Base-by-base conservation (phyloP, 1,284 basidiomycete species). In the Trametes polyzona region DNA sequence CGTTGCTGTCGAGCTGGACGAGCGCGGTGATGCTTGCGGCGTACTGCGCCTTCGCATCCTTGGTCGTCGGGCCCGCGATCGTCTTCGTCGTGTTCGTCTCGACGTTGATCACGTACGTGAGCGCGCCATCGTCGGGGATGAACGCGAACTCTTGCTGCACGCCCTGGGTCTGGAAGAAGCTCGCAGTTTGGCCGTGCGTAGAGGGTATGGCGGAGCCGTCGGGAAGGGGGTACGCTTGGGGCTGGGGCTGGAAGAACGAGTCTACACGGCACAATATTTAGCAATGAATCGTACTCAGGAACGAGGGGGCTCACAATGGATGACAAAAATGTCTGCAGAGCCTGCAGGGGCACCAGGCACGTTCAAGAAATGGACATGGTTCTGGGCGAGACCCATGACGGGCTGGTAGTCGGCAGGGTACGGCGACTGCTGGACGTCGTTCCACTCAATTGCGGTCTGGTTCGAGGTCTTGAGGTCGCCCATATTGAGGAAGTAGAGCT, bases 81-180 rank as follows among this genome's bases (percentile, higher is more conserved):
- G 80, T 78, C 65, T 87, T 82, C 1, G 93, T 95, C 19, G 85
- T 83, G 78, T 95, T 96, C 67, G 80, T 84, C 83, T 84, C 80
- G 47, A 91, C 89, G 67, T 92, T 88, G 69, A 93, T 79, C 49
- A 96, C 81, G 70, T 90, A 95, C 17, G 90, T 88, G 27, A 80
- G 78, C 10, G 88, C 90, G 52, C 86, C 86, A 67, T 94, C 92
- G 71, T 90, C 83, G 33, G 93, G 93, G 55, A 96, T 82, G 74
- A 87, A 96, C 2, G 89, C 90, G 71, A 94, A 92, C 70, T 92
- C 86, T 66, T 88, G 80, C 67, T 93, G 92, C n/a, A 90, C 83
- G 43, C 82, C 83, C 33, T 67, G 59, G 9, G 76, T 71, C 64
- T 83, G 77, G 81, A 94, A 95, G 76, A 95, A 86, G 6, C 87